phyloP scores from a whole-genome alignment of 176 grass and related monocot genomes.

The Avena eriantha region DNA sequence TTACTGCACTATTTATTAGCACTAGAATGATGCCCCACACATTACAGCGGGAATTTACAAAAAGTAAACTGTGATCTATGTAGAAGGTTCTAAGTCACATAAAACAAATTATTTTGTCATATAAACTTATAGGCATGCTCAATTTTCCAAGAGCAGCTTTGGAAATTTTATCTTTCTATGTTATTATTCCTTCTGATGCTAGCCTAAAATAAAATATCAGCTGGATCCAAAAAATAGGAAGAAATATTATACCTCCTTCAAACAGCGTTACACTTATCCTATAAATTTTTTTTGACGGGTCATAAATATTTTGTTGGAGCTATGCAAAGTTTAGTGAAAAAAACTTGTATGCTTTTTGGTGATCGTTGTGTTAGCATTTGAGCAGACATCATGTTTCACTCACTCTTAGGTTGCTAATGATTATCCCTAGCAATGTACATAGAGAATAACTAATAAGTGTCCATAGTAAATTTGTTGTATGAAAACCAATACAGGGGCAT shows the following conservation, averaged over 20 bases:
- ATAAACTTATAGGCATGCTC: not conserved
- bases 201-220: not conserved
- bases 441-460: no score
- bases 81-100: not conserved
- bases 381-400: no score
- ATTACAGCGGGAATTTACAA: not conserved
- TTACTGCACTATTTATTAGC: not conserved
- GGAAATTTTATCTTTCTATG: not conserved
- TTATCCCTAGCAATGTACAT: no score
- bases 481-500: no score
- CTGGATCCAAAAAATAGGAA: not conserved
- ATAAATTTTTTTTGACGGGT: no score
- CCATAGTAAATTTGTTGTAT: no score
- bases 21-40: not conserved
- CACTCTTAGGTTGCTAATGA: no score
- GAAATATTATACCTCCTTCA: not conserved
- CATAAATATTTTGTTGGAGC: not conserved
- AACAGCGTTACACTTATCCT: not conserved
- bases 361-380: no score
- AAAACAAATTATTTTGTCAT: not conserved
- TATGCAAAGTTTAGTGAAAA: not conserved
- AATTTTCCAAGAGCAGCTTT: not conserved
- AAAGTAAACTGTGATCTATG: not conserved
- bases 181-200: not conserved
- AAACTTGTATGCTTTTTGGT: not conserved